Base-by-base conservation (phyloP, 805 yeast genomes). In the Ogataea paraovalis region DNA sequence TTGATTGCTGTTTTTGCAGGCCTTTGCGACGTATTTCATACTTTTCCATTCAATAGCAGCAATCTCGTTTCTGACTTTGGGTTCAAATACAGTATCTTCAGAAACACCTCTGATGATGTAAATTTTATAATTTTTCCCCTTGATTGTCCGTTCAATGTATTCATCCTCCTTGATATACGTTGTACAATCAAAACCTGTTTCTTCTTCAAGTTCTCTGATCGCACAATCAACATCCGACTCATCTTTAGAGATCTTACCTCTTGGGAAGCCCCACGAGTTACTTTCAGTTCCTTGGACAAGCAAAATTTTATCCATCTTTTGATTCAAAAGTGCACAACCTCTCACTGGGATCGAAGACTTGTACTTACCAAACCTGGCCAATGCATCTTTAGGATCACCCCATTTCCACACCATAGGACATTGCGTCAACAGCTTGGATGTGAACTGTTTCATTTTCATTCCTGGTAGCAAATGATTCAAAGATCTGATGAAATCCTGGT, bases 201-300 rank as follows among this genome's bases (percentile, higher is more conserved):
- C 99, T 68, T 94, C 99, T 52, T 76, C 77, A 20, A 87, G 90
- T 64, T 94, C 99, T 58, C 99, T 78, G 13, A 88, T 67, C 4
- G 98, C 97, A 70, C 99, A 95, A 45, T 79, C 82, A 5, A 81
- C 75, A 65, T 94, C 99, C 14, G 82, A 72, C 70, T 94, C 99
- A 61, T 84, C 95, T 62, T 94, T 91, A 34, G 95, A 87, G 48
- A 94, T 94, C 67, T 94, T 94, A 5, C 99, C 99, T 64, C 96
- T 75, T 5, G 99, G 99, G 60, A 94, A 94, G 7, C 96, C 86
- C 98, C 98, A 94, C 1, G 85, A 69, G 28, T 71, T 68, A 12
- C 90, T 78, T 53, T 87, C 95, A 43, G 83, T 82, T 3, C 97
- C 97, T 61, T 87, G 83, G 4, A 94, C 96, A 53, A 94, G 69